Evolutionary conservation across 1,284 basidiomycete species (phyloP).

Genomic region (Spongispora temasekensis): DNA sequence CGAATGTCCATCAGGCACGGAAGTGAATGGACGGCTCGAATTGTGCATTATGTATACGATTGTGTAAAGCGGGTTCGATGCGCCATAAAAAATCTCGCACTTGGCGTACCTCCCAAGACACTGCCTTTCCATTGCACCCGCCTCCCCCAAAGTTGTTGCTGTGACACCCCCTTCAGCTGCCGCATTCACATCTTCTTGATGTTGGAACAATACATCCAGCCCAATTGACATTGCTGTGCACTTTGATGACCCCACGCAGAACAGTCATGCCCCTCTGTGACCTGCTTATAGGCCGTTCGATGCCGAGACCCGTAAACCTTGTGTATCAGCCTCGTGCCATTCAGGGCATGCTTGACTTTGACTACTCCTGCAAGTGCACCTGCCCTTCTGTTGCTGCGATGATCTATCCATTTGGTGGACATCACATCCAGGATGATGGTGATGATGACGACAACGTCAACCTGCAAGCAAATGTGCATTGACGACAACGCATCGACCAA

Average conservation of each 20-base stretch:
- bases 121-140: slow-evolving; percentile 42
- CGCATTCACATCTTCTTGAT: slow-evolving; percentile 39
- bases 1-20: no score
- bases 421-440: slow-evolving; percentile 99
- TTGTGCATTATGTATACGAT: no score
- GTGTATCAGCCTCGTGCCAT: slow-evolving; percentile 99
- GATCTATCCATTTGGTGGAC: slow-evolving; percentile 99
- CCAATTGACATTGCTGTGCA: slow-evolving; percentile 88
- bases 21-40: no score
- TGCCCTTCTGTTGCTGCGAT: slow-evolving; percentile 97
- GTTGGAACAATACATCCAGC: slow-evolving; percentile 82
- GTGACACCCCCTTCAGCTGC: slow-evolving; percentile 24
- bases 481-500: no score
- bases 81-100: no score
- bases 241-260: slow-evolving; percentile 58
- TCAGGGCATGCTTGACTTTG: slow-evolving; percentile 99
- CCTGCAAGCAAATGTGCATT: no score
- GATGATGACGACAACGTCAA: no score
- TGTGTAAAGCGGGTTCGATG: no score
- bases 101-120: slow-evolving; percentile 64
- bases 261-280: slow-evolving; percentile 43
- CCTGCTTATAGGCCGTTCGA: slow-evolving; percentile 92
- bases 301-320: slow-evolving; percentile 88
- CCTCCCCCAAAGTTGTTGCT: slow-evolving; percentile 39
- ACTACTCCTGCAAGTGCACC: slow-evolving; percentile 94